Base-by-base conservation (phyloP, 805 yeast genomes). In the Grigorovia jiainica region DNA sequence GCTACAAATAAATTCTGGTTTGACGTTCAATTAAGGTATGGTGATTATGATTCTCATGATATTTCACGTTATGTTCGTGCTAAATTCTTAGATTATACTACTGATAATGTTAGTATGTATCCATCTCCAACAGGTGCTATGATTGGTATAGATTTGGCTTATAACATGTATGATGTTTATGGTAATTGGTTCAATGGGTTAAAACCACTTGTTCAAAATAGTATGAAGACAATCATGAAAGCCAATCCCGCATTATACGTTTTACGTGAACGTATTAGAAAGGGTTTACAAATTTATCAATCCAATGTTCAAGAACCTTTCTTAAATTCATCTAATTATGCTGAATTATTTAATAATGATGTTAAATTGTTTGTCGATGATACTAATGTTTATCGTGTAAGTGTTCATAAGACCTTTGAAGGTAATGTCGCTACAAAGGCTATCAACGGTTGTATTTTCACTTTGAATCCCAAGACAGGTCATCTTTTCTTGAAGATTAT, bases 141-240 rank as follows among this genome's bases (percentile, higher is more conserved):
- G 72, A 73, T 92, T 38, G 95, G 94, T 34, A 73, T 92, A 46
- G 99, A 92, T 63, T 68, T 92, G 49, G 95, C 97, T 0, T 92
- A 92, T 60, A 92, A 92, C 61, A 85, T 87, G 82, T 89, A 83
- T 58, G 97, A 87, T 61, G 89, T 95, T 0, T 92, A 87, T 62
- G 99, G 99, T 25, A 87, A 86, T 54, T 92, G 98, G 98, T 84
- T 92, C 66, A 90, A 94, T 2, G 97, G 97, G 1, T 65, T 90
- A 63, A 92, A 92, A 61, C 87, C 87, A 3, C 68, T 92, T 54
- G 69, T 92, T 67, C 95, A 85, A 55, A 86, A 81, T 54, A 95
- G 97, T 11, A 80, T 92, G 95, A 73, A 78, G 48, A 90, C 92
- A 30, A 84, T 92, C 36, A 84, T 89, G 95, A 87, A 86, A 55